Evolutionary conservation across 1,139 yeast species (phyloP), one percentile per base, ranked within the genome.

Genomic region (Debaryomyces fabryi): DNA sequence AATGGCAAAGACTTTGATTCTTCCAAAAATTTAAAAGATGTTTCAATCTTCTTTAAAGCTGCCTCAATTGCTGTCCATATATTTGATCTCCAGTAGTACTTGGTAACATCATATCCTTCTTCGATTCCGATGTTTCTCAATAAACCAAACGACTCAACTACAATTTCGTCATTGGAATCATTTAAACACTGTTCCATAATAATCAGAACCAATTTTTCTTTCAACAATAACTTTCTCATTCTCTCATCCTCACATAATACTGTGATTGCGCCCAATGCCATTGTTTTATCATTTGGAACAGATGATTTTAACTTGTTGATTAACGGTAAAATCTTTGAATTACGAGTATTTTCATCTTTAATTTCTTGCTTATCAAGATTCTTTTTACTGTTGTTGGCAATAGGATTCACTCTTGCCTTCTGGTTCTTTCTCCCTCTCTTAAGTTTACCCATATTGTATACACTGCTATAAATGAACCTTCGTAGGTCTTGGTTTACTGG

Each of bases 31-130:
- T 71, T 64, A 47, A 84, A 72, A 0, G 88, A 80, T 0, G 63
- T 64, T 39, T 71, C 62, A 29, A 83, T 75, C 55, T 84, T 84
- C 0, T 62, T 62, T 41, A 86, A 66, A 1, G 84, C 79, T 13
- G 62, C 54, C 44, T 76, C 79, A 34, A 91, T 72, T 16, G 80
- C 68, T 0, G 79, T 72, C 86, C 96, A 84, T 43, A 93, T 81
- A 51, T 87, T 83, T 24, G 84, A 83, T 64, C 97, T 80, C 88
- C 96, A 87, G 49, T 88, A 66, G 63, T 81, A 82, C 27, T 81
- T 79, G 34, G 91, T 82, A 25, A 89, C 79, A 53, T 89, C 96
- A 58, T 89, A 85, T n/a, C 97, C 98, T 68, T 90, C 96, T 62
- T 90, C 96, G 45, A 89, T 75, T 3, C 86, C 85, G 47, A 92